phyloP scores from a whole-genome alignment of 1,284 basidiomycete species.

The Austroboletus novae-zelandiae region DNA sequence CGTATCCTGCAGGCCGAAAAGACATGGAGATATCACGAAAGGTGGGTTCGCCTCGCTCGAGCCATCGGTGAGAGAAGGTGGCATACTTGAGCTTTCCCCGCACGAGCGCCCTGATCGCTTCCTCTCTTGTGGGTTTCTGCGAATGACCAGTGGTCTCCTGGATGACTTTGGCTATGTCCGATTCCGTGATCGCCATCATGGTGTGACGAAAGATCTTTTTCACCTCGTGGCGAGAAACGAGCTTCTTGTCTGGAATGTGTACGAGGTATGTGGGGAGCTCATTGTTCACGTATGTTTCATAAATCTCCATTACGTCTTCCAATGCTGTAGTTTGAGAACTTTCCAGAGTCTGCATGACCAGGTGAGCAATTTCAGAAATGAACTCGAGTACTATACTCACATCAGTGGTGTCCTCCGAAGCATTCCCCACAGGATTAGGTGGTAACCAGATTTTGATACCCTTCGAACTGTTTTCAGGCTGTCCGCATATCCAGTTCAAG shows the following conservation, averaged over 20 bases:
- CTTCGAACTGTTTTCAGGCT: constrained; percentile 27
- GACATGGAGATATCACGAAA: constrained; percentile 45
- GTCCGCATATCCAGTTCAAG: neutral
- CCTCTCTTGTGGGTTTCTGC: constrained; percentile 37
- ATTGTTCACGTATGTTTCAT: constrained; percentile 25
- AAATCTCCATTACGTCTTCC: constrained; percentile 28
- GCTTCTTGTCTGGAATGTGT: constrained; percentile 25
- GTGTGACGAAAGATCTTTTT: constrained; percentile 30
- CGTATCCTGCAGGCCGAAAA: constrained; percentile 28
- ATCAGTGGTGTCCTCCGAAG: constrained; percentile 6
- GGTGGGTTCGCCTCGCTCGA: constrained; percentile 62
- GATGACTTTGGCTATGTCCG: constrained; percentile 19
- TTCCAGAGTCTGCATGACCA: constrained; percentile 9
- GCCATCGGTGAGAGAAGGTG: constrained; percentile 59
- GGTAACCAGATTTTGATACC: constrained; percentile 27
- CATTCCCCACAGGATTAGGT: constrained; percentile 10
- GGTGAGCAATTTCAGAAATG: constrained; percentile 2
- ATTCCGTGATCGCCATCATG: constrained; percentile 25
- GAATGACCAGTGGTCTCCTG: constrained; percentile 39
- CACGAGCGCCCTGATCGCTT: constrained; percentile 29
- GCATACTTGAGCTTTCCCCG: constrained; percentile 52
- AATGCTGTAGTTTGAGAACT: constrained; percentile 10
- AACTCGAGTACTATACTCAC: constrained; percentile 4
- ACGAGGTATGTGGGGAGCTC: constrained; percentile 32
- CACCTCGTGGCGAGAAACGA: constrained; percentile 32